Percentiles rank a stretch among this genome's conserved stretches.
Conservation (phyloP, 805 yeast genomes). For the Candida oleophila region DNA sequence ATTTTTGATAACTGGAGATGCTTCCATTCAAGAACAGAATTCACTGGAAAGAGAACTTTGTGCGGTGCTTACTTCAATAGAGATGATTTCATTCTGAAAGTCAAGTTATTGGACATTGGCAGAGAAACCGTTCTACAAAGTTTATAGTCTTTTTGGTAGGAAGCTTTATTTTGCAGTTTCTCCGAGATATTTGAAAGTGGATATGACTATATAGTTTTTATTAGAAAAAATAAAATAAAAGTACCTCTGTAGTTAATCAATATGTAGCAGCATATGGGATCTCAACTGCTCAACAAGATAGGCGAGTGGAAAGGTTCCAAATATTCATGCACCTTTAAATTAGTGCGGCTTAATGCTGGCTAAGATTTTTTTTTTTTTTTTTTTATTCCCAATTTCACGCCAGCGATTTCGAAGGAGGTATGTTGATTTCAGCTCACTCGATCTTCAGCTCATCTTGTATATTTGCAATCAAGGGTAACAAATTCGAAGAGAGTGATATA, state of each 20-base stretch:
- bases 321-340: too few relatives aligned
- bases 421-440: too few relatives aligned
- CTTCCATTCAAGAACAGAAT: slow-evolving; percentile 64
- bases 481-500: background rate
- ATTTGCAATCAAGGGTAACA: too few relatives aligned
- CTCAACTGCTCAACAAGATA: too few relatives aligned
- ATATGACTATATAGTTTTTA: too few relatives aligned
- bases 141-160: background rate
- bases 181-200: too few relatives aligned
- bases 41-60: slow-evolving; percentile 65
- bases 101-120: slow-evolving; percentile 47
- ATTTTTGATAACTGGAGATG: slow-evolving; percentile 76
- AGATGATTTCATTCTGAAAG: slow-evolving; percentile 56
- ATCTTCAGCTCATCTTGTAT: too few relatives aligned
- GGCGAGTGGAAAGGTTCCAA: too few relatives aligned
- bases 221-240: too few relatives aligned
- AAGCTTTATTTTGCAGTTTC: background rate
- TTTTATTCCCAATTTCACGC: background rate
- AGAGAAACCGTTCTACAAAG: slow-evolving; percentile 43
- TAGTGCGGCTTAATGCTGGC: background rate
- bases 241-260: too few relatives aligned
- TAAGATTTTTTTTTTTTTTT: background rate
- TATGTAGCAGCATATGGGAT: too few relatives aligned
- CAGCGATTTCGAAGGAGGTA: too few relatives aligned
- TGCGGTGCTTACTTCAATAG: slow-evolving; percentile 72